Base-by-base conservation (phyloP, 2,329 filamentous ascomycete species). In the Arthrobotrys sphaeroides region DNA sequence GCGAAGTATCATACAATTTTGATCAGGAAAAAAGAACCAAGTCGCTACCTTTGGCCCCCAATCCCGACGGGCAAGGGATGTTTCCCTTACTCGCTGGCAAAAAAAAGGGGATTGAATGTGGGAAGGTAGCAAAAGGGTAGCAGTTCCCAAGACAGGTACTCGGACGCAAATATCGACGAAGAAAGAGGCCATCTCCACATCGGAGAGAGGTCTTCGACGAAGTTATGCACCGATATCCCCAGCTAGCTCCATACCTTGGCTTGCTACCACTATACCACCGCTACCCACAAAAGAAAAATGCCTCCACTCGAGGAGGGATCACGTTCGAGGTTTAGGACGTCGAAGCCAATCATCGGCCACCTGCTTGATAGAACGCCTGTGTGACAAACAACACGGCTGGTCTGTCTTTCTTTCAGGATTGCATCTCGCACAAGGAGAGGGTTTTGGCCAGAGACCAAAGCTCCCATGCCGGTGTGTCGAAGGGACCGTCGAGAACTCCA, bases 61-160 rank as follows among this genome's bases (percentile, higher is more conserved):
- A 67, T 74, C 70, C 70, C 55, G 70, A 68, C 55, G 70, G 70
- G 57, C 70, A 74, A 68, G 62, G 70, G 70, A 74, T 74, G 70
- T 62, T 73, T 66, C 51, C 47, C 36, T 59, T 60, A 3, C 38
- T 70, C 55, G 55, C 55, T 74, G 53, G 62, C 55, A 57, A 74
- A 67, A 40, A 20, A 74, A 67, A 40, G 12, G 47, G 22, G 55
- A 45, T n/a, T n/a, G n/a, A 59, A 38, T 55, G 61, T 55, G 61
- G 61, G 69, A 73, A 73, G 61, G 69, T 73, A 36, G 42, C 68
- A 65, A 38, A 53, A 59, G 36, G n/a, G 55, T 73, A 40, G 28
- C 36, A 67, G 61, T 73, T 73, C 61, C 69, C 45, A 51, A 73
- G 61, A 66, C 22, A 67, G 69, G 61, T 66, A 73, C 69, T 73